Percentiles rank a stretch among this genome's conserved stretches.
Evolutionary conservation across 768 basidiomycete genomes (phyloP).

Genomic region (Harrya chromipes): DNA sequence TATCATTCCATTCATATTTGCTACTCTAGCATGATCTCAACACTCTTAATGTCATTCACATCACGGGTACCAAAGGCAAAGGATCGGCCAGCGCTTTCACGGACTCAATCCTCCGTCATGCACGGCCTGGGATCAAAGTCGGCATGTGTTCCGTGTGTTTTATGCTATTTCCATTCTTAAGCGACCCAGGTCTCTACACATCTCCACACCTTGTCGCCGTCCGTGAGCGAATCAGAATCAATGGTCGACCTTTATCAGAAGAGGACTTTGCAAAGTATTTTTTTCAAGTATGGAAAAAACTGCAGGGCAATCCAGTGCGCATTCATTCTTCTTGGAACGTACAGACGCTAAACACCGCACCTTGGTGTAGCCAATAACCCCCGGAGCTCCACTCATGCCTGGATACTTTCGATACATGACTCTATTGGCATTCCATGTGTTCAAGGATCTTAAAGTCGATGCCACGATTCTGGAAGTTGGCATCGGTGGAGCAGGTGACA

Average conservation of each 20-base stretch:
- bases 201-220: slow-evolving; percentile 97
- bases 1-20: slow-evolving; percentile 12
- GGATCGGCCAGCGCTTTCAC: slow-evolving; percentile 95
- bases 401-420: slow-evolving; percentile 94
- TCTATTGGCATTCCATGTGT: slow-evolving; percentile 87
- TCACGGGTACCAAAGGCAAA: slow-evolving; percentile 98
- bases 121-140: slow-evolving; percentile 74
- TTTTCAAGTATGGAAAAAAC: slow-evolving; percentile 92
- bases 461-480: slow-evolving; percentile 96
- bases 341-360: neutral
- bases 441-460: slow-evolving; percentile 76
- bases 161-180: neutral
- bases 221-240: slow-evolving; percentile 91
- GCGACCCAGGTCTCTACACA: slow-evolving; percentile 77
- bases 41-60: slow-evolving; percentile 86
- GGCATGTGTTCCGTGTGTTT: slow-evolving; percentile 46
- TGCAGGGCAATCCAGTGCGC: slow-evolving; percentile 64
- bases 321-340: neutral
- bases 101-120: slow-evolving; percentile 77
- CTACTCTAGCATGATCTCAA: slow-evolving; percentile 74
- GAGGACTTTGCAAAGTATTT: slow-evolving; percentile 87
- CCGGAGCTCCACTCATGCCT: slow-evolving; percentile 69
- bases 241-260: slow-evolving; percentile 87
- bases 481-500: slow-evolving; percentile 90
- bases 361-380: slow-evolving; percentile 40